Evolutionary conservation across 805 yeast species (phyloP).

Genomic region (Brettanomyces naardenensis): DNA sequence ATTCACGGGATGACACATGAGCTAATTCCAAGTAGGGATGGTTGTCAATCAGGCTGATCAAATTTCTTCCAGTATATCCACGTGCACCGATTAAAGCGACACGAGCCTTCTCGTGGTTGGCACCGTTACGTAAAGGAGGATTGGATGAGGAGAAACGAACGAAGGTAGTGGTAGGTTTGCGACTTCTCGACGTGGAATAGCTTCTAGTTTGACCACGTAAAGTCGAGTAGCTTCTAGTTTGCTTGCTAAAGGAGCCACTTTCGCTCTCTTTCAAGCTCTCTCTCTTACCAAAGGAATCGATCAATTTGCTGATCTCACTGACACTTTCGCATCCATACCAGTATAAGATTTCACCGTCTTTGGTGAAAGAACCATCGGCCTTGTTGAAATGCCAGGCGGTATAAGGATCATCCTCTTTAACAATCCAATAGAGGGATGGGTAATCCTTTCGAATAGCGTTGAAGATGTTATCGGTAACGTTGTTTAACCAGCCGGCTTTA

Average conservation of each 20-base stretch:
- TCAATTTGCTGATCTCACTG: conserved; percentile 52
- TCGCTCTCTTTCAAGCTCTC: conserved; percentile 32
- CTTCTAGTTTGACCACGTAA: conserved; percentile 6
- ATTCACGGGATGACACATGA: conserved; percentile 94
- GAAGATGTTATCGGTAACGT: conserved; percentile 93
- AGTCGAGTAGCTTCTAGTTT: conserved; percentile 22
- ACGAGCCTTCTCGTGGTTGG: conserved; percentile 53
- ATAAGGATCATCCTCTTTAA: conserved; percentile 83
- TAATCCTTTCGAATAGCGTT: conserved; percentile 70
- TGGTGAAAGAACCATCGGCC: conserved; percentile 89
- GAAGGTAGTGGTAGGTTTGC: neutral
- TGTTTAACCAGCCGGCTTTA: conserved; percentile 93
- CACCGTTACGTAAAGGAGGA: conserved; percentile 51
- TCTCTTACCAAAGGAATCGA: conserved; percentile 46
- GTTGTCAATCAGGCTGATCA: conserved; percentile 75
- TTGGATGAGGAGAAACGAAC: neutral
- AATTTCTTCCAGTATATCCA: conserved; percentile 93
- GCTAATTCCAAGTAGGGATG: conserved; percentile 85
- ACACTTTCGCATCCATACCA: conserved; percentile 85
- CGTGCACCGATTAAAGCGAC: conserved; percentile 98
- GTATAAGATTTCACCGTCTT: conserved; percentile 82
- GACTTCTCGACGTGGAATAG: too few species aligned
- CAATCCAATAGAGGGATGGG: conserved; percentile 75
- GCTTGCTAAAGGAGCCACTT: conserved; percentile 37
- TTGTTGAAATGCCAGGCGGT: conserved; percentile 86